Conservation (phyloP, 179 eudicot genomes). For the Amaranthus tricolor region DNA sequence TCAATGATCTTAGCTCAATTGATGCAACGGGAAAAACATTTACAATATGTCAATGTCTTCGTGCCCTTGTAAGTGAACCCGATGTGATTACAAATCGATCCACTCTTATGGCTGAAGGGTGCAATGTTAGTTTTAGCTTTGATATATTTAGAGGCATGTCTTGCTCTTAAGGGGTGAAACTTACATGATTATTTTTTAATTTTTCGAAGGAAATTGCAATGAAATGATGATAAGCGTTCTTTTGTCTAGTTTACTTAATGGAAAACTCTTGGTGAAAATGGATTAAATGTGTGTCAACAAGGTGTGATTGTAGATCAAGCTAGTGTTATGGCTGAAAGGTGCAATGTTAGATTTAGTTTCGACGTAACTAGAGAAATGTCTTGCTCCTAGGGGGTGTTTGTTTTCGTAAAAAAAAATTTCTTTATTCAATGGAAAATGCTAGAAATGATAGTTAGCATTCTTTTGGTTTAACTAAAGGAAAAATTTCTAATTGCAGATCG, state of each 20-base stretch:
- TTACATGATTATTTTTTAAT: no score
- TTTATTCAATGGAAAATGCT: no score
- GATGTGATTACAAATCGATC: conserved; percentile 5
- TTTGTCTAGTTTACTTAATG: no score
- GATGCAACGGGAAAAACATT: conserved; percentile 8
- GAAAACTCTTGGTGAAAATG: no score
- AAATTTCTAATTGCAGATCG: no score
- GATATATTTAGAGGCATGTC: conserved; percentile 8
- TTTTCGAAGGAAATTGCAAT: no score
- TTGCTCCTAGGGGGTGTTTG: not conserved
- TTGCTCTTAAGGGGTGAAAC: not conserved
- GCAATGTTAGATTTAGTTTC: conserved; percentile 11
- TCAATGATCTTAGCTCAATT: conserved; percentile 9
- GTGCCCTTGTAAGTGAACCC: not conserved
- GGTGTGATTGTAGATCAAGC: conserved; percentile 2
- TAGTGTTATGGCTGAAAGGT: not conserved
- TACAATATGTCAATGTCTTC: conserved; percentile 12
- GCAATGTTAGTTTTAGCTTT: conserved; percentile 12
- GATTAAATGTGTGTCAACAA: not conserved
- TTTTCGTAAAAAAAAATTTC: no score
- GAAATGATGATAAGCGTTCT: no score
- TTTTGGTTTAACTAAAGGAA: no score
- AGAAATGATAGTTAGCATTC: no score
- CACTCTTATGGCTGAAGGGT: not conserved
- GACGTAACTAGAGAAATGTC: conserved; percentile 3